Conservation (phyloP, 805 yeast genomes). For the Candida ovalis region DNA sequence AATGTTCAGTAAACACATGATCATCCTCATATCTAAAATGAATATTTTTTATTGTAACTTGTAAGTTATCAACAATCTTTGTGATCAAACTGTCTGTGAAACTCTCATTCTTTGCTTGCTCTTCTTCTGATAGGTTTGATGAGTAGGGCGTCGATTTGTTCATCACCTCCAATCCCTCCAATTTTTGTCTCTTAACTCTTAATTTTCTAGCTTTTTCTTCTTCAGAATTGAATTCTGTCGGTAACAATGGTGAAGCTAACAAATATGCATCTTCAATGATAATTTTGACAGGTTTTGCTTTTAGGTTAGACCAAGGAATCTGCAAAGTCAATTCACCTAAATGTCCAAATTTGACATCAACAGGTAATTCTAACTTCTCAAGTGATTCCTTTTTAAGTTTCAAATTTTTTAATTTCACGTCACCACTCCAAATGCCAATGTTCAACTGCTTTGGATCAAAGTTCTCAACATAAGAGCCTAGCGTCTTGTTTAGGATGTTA, state of each 20-base stretch:
- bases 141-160: constrained; percentile 37
- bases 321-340: constrained; percentile 84
- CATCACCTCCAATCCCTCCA: constrained; percentile 59
- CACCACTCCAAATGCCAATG: constrained; percentile 97
- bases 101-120: constrained; percentile 58
- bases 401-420: constrained; percentile 78
- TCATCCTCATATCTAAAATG: constrained; percentile 90
- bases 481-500: constrained; percentile 52
- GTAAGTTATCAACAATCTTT: constrained; percentile 89
- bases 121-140: constrained; percentile 33
- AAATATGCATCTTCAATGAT: constrained; percentile 82
- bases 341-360: constrained; percentile 85
- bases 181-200: constrained; percentile 60
- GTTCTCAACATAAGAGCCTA: constrained; percentile 82
- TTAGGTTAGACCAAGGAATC: constrained; percentile 95
- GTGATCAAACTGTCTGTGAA: constrained; percentile 85
- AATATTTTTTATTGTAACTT: constrained; percentile 84
- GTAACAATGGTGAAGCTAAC: constrained; percentile 70
- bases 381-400: constrained; percentile 83
- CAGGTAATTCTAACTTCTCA: constrained; percentile 80
- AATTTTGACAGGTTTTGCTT: constrained; percentile 87
- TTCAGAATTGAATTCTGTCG: constrained; percentile 49
- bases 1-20: constrained; percentile 61
- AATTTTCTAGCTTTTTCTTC: constrained; percentile 59
- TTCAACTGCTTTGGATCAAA: constrained; percentile 94